A percentile compares a stretch with the other conserved stretches of the same genome.
phyloP scores from a whole-genome alignment of 306 rosid genomes.

The Vachellia pachyceras region DNA sequence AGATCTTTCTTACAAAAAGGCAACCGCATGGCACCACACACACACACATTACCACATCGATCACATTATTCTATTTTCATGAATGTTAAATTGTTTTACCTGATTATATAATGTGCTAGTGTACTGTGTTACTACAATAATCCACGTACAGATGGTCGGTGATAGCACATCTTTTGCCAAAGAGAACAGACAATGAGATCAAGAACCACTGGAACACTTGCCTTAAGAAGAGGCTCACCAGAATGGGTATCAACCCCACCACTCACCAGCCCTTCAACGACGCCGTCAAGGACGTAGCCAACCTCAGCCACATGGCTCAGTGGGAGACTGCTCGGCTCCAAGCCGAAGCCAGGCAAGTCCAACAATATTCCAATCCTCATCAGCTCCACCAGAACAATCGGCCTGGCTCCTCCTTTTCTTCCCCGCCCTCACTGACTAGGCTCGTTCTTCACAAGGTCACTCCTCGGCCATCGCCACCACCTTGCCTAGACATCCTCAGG shows the following conservation, averaged over 20 bases:
- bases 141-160: background rate
- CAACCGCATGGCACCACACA: background rate
- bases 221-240: background rate
- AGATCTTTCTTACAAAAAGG: too few species aligned
- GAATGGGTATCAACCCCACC: background rate
- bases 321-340: background rate
- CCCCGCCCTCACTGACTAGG: background rate
- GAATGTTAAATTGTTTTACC: background rate
- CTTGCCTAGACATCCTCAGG: background rate
- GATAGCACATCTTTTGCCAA: background rate
- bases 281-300: background rate
- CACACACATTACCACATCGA: too few species aligned
- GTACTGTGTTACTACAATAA: too few species aligned
- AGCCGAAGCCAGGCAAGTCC: background rate
- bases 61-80: too few species aligned
- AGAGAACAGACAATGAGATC: background rate
- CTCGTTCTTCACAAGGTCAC: background rate
- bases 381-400: too few species aligned
- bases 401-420: background rate
- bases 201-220: background rate
- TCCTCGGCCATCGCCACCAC: background rate
- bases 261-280: background rate
- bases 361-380: slow-evolving; percentile 20
- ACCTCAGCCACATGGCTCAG: background rate
- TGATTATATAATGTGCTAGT: too few species aligned